Base-by-base conservation (phyloP, 148 eudicot species). In the Vaccinium macrocarpon region DNA sequence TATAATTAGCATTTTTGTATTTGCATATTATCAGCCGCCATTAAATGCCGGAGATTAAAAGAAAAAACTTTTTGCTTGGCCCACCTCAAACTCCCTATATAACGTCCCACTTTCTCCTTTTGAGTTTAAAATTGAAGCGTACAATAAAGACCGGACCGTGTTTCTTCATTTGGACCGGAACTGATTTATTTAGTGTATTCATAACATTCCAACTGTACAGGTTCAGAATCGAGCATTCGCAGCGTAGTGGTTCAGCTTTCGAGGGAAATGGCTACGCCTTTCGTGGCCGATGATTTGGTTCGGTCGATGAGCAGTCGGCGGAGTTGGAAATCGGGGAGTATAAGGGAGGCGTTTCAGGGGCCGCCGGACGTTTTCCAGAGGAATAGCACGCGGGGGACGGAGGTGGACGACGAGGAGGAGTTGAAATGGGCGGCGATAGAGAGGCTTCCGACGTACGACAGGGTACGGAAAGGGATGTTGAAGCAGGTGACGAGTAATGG, bases 371-470 rank as follows among this genome's bases (percentile, higher is more conserved):
- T 75, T 2, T 86, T 86, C 48, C 80, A 6, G 38, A 61, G 83
- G 84, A 86, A 83, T 59, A 72, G 50, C 15, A 66, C 72, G 32
- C 32, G 72, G 72, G 35, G 72, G 72, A 32, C 25, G 7, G 48
- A 38, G n/a, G 16, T 50, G 56, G 57, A 84, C 66, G 87, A 89
- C 13, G 90, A 89, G 23, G 81, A 85, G 71, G 84, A 81, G 76
- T 84, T 85, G 10, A 62, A 51, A 51, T 85, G 87, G 87, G 87
- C 87, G 6, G 87, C 87, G 18, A 64, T 85, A 0, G 87, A 85
- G 84, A 64, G 87, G 81, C 75, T 85, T 5, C 87, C 87, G 64
- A 85, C 87, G 49, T 85, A 85, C 25, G 84, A 85, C 2, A 64
- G 87, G 35, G 79, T 85, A 3, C 27, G 87, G 29, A 85, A 85